Conservation (phyloP, 2,329 filamentous ascomycete genomes). For the Chrysoporthe austroafricana region DNA sequence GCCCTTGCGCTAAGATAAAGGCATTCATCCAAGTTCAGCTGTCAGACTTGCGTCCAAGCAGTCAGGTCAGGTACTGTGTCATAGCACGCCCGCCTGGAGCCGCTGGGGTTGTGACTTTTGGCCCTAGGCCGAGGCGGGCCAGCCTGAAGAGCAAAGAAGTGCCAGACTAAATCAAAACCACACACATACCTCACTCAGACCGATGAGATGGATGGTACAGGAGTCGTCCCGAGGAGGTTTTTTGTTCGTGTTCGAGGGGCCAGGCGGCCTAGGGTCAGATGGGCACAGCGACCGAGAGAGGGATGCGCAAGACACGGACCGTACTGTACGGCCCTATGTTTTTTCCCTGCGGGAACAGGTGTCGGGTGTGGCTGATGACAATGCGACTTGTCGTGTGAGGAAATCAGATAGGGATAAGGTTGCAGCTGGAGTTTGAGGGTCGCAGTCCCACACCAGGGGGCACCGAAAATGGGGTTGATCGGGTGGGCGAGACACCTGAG, state of each 20-base stretch:
- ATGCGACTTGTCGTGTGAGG: conserved; percentile 22
- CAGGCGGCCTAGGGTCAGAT: not conserved
- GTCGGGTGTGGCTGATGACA: conserved; percentile 18
- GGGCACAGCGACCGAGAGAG: not conserved
- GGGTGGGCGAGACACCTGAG: conserved; percentile 25
- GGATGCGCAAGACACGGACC: not conserved
- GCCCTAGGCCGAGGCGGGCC: not conserved
- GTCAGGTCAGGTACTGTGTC: conserved; percentile 5
- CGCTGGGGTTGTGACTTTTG: conserved; percentile 16
- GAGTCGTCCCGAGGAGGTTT: not conserved
- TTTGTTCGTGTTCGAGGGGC: not conserved
- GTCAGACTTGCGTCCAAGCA: conserved; percentile 20
- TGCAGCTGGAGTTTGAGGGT: conserved; percentile 28
- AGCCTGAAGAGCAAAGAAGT: not conserved
- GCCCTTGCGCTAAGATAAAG: conserved; percentile 29
- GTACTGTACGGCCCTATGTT: not conserved
- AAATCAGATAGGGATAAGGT: conserved; percentile 26
- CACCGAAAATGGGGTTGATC: conserved; percentile 13
- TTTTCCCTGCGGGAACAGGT: conserved; percentile 4
- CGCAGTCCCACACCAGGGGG: conserved; percentile 25
- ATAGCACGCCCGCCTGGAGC: conserved; percentile 15
- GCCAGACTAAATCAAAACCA: conserved; percentile 19
- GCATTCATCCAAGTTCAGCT: conserved; percentile 25
- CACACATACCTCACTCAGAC: not conserved
- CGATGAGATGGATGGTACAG: not conserved